Conservation (phyloP, 768 basidiomycete species). For the Hydnum rufescens region DNA sequence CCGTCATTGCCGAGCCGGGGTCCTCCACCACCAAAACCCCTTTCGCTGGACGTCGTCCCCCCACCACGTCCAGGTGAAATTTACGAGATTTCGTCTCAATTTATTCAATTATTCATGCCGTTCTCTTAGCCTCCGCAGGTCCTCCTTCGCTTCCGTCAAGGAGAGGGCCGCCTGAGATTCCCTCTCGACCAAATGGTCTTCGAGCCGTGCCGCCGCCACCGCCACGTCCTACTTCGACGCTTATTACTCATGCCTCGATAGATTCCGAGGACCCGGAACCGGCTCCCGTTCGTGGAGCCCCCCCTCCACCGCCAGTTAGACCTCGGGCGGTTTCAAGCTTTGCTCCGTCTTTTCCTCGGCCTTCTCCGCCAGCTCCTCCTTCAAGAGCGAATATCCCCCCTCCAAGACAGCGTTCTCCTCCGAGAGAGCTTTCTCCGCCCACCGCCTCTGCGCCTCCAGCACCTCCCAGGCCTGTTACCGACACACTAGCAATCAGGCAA, state of each 20-base stretch:
- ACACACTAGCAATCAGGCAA: conserved; percentile 32
- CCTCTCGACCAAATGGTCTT: neutral
- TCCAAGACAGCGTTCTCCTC: too few relatives aligned
- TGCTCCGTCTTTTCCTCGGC: too few relatives aligned
- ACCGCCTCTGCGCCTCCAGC: neutral
- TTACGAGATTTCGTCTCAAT: neutral
- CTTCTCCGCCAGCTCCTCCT: neutral
- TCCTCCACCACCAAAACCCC: neutral
- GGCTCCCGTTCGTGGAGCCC: conserved; percentile 15
- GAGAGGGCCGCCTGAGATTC: neutral
- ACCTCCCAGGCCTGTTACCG: neutral
- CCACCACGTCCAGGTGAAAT: conserved; percentile 1
- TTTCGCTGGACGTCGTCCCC: conserved; percentile 1
- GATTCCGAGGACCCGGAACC: too few relatives aligned
- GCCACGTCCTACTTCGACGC: neutral
- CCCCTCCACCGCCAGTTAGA: conserved; percentile 38
- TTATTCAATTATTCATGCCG: neutral
- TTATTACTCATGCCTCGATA: too few relatives aligned
- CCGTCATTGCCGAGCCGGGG: conserved; percentile 19
- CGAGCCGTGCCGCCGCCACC: neutral
- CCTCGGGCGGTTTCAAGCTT: neutral
- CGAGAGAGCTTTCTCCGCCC: too few relatives aligned
- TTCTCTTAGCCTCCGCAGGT: too few relatives aligned
- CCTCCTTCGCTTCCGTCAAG: neutral
- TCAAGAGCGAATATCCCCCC: neutral